Evolutionary conservation across 1,284 basidiomycete genomes (phyloP).

Genomic region (Austroboletus novae-zelandiae): DNA sequence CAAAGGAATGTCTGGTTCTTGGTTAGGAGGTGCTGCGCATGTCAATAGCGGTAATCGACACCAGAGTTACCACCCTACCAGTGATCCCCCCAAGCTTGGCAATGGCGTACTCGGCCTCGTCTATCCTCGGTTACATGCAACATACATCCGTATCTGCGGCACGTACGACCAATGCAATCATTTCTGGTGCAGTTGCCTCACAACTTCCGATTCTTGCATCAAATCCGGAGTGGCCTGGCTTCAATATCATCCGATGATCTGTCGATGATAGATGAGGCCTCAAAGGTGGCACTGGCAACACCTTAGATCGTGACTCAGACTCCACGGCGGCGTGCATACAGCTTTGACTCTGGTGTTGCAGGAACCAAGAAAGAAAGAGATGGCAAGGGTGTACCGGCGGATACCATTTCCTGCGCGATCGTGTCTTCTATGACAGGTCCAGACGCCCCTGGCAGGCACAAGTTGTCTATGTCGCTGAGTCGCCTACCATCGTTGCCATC

Average conservation of each 20-base stretch:
- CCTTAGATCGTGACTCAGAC: neutral
- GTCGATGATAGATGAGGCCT: too few species aligned
- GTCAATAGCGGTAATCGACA: neutral
- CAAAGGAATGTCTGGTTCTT: constrained; percentile 17
- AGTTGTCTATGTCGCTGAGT: constrained; percentile 20
- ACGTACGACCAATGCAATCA: constrained; percentile 41
- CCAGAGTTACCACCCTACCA: constrained; percentile 13
- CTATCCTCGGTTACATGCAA: constrained; percentile 21
- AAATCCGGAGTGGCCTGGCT: constrained; percentile 54
- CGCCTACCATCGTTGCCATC: constrained; percentile 15
- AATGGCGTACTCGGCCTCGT: constrained; percentile 27
- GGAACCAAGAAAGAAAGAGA: neutral
- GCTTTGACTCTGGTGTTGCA: constrained; percentile 8
- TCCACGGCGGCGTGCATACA: constrained; percentile 6
- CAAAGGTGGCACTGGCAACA: neutral
- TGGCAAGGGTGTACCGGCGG: constrained; percentile 10
- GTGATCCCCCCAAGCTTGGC: constrained; percentile 25
- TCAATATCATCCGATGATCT: constrained; percentile 53
- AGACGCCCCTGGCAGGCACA: constrained; percentile 17
- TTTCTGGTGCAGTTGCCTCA: constrained; percentile 64
- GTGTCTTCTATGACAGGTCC: constrained; percentile 19
- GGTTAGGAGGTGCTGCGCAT: constrained; percentile 14
- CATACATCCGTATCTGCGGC: constrained; percentile 18
- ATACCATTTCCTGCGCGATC: constrained; percentile 17
- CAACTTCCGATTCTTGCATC: constrained; percentile 51